Percentiles rank a stretch among this genome's conserved stretches.
phyloP scores from a whole-genome alignment of 306 rosid species.

The Prunus mongolica region DNA sequence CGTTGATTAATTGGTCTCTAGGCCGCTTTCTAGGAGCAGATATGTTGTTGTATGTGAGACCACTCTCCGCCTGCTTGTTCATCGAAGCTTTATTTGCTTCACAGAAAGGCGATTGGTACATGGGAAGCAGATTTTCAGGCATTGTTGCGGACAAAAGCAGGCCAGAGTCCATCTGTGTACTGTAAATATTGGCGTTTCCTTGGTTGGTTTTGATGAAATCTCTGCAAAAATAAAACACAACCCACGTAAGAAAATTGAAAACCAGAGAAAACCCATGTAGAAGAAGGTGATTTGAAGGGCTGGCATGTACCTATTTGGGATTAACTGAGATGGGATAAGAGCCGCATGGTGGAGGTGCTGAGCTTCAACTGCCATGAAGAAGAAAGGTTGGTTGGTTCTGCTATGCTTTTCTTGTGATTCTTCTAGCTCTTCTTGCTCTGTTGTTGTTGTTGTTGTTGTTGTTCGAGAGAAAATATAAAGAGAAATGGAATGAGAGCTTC shows the following conservation, averaged over 20 bases:
- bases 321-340: conserved; percentile 54
- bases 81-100: conserved; percentile 30
- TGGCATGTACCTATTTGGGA: conserved; percentile 34
- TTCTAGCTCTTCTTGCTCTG: not conserved
- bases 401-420: conserved; percentile 15
- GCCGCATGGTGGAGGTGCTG: conserved; percentile 34
- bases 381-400: conserved; percentile 14
- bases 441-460: not conserved
- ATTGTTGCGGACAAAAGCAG: conserved; percentile 30
- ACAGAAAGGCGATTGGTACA: conserved; percentile 36
- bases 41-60: conserved; percentile 40
- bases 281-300: not conserved
- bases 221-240: conserved; percentile 28
- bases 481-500: conserved; percentile 10
- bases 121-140: conserved; percentile 30
- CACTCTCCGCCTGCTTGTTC: conserved; percentile 56
- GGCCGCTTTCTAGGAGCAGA: conserved; percentile 36
- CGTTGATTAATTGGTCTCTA: conserved; percentile 19
- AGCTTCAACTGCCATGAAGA: conserved; percentile 84
- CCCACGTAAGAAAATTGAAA: not conserved
- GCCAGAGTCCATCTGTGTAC: conserved; percentile 33
- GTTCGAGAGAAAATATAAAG: not conserved
- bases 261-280: not conserved
- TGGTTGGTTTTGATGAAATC: conserved; percentile 35
- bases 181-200: conserved; percentile 15